Base-by-base conservation (phyloP, 345 rosid species). In the Dipteronia dyeriana region DNA sequence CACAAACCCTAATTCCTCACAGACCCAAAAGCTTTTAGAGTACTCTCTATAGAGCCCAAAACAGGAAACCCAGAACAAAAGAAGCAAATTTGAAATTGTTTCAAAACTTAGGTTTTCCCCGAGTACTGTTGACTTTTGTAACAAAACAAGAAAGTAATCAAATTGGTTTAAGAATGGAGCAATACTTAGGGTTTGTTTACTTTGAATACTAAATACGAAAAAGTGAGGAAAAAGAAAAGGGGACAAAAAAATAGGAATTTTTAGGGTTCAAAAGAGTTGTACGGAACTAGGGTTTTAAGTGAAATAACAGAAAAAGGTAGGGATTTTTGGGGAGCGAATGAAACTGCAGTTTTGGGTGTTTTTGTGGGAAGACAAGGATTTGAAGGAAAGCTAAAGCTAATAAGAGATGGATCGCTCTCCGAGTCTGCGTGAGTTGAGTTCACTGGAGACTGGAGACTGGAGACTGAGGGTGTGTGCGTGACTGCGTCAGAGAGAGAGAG, bases 1-100 rank as follows among this genome's bases (percentile, higher is more conserved):
- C 19, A 54, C 13, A 41, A 78, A 60, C 66, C 79, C 70, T 49
- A 77, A 71, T 19, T 62, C 61, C 7, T 34, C 47, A 76, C 34
- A 41, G 8, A 43, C 74, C 45, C 69, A 16, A 38, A 71, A 61
- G 65, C 64, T 68, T 74, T 45, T 45, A 53, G n/a, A 53, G 6
- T 16, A 53, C n/a, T 17, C 57, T 53, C 6, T 14, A 53, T 16
- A 53, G 7, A 53, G 16, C n/a, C 57, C 57, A n/a, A 59, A 59
- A 59, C 49, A 45, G 49, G 49, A 9, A 45, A 45, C 26, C 20
- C 10, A 20, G 61, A 10, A 5, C 34, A 62, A 60, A 62, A 74
- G 2, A 9, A 19, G 1, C n/a, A 63, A 45, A 63, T 47, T 74
- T 63, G 29, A 47, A 34, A 34, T 7, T 14, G 59, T 11, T 69